Evolutionary conservation across 169 alveolate species (phyloP).

Genomic region (Plasmodium vinckei): DNA sequence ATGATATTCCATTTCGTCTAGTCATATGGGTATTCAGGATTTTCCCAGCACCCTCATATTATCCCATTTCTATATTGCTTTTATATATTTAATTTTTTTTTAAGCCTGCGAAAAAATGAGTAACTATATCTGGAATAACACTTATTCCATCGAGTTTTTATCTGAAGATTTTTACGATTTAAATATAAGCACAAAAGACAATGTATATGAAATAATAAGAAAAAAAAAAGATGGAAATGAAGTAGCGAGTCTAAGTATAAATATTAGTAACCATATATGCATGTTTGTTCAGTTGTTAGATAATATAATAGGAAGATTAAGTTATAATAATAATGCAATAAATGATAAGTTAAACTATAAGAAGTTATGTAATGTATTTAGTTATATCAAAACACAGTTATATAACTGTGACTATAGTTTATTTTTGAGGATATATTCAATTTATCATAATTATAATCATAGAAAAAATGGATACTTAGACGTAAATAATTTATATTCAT

Average conservation of each 20-base stretch:
- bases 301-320: conserved; percentile 39
- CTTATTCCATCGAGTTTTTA: conserved; percentile 63
- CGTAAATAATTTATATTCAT: conserved; percentile 49
- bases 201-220: conserved; percentile 54
- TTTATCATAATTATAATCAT: conserved; percentile 71
- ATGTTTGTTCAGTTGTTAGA: conserved; percentile 71
- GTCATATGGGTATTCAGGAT: too few relatives aligned
- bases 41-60: too few relatives aligned
- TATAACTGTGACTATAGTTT: conserved; percentile 76
- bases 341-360: conserved; percentile 67
- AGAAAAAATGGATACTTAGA: conserved; percentile 74
- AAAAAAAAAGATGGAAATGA: conserved; percentile 64
- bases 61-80: too few relatives aligned
- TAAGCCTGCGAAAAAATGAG: conserved; percentile 18
- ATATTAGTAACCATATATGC: conserved; percentile 67
- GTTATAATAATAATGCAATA: conserved; percentile 42
- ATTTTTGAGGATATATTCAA: conserved; percentile 64
- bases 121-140: conserved; percentile 65
- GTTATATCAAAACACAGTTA: conserved; percentile 49
- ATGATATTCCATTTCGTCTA: too few relatives aligned
- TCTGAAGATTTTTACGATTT: conserved; percentile 70
- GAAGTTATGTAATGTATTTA: conserved; percentile 38
- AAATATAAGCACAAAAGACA: conserved; percentile 70
- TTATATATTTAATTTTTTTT: too few relatives aligned
- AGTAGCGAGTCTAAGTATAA: conserved; percentile 52